Evolutionary conservation across 2,329 filamentous ascomycete genomes (phyloP), one percentile per base, ranked within the genome.

Genomic region (Aspergillus phoenicis): DNA sequence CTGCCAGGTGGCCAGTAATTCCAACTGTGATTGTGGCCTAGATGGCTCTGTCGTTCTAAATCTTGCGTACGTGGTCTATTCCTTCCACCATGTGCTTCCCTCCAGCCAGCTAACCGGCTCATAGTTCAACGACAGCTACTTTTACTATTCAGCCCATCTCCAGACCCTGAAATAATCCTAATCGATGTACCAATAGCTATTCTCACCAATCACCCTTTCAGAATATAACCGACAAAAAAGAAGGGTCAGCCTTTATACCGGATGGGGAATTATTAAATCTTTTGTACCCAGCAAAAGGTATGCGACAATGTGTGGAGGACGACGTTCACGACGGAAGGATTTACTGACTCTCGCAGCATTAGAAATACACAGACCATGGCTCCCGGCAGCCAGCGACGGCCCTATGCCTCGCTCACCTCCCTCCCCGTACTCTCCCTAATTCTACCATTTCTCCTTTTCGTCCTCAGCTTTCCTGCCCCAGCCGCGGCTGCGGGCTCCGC

Each of bases 401-500:
- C 64, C 62, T 62, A 62, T 59, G 57, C 57, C 20, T 63, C 65
- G 13, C 53, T 64, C 28, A 52, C 68, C 17, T 67, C 70, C 52
- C 72, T 73, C 22, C 68, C 75, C 20, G 62, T 79, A 56, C 72
- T 81, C 22, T 78, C 78, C 60, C 68, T 82, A 13, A 68, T 84
- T 52, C 68, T 87, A 38, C 76, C 83, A 6, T 73, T 84, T 58
- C 70, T 87, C 36, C 71, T 88, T 20, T 78, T 81, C 60, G 79
- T 85, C 60, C 66, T 83, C 59, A 77, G 85, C 59, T 78, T 88
- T 60, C 83, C 87, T 68, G 78, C 80, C 22, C 80, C 80, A 62
- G 83, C 84, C 56, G 83, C 85, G 60, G 85, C 84, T 59, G 87
- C 85, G 58, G 85, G 85, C 39, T 87, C 91, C 8, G 91, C 92